Evolutionary conservation across 257 asterid genomes (phyloP).

Genomic region (Solanum sparsipilum): DNA sequence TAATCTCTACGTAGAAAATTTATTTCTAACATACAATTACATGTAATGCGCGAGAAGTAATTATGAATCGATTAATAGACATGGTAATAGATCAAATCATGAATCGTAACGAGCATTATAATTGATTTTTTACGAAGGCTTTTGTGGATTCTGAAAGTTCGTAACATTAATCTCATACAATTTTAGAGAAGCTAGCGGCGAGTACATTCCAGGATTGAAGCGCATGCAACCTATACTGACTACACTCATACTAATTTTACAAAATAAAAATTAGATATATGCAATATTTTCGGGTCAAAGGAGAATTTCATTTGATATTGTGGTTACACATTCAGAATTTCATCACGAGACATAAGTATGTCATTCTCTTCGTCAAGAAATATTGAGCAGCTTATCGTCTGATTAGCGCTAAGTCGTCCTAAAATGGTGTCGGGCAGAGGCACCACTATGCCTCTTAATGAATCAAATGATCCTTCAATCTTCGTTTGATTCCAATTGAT

Average conservation of each 20-base stretch:
- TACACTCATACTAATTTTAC: not conserved
- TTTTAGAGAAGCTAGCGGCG: not conserved
- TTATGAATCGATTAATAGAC: not conserved
- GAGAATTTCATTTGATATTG: not conserved
- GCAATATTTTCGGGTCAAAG: not conserved
- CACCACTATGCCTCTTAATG: not conserved
- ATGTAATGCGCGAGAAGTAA: not conserved
- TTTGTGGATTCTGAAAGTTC: too few species aligned
- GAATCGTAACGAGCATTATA: not conserved
- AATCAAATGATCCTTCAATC: not conserved
- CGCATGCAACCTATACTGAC: not conserved
- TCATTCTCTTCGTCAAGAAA: not conserved
- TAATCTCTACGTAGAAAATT: not conserved
- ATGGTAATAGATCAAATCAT: not conserved
- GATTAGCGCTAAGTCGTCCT: too few species aligned
- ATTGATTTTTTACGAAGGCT: too few species aligned
- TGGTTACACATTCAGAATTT: too few species aligned
- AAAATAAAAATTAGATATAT: not conserved
- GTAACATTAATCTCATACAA: too few species aligned
- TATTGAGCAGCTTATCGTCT: not conserved
- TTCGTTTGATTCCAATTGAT: not conserved
- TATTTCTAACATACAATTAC: not conserved
- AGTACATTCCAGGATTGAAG: not conserved
- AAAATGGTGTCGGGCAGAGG: not conserved
- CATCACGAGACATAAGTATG: too few species aligned